These are phyloP conservation scores for Nemania serpens DNA, from an alignment of 2,329 filamentous ascomycete genomes.

Conservation along the genomic window DNA sequence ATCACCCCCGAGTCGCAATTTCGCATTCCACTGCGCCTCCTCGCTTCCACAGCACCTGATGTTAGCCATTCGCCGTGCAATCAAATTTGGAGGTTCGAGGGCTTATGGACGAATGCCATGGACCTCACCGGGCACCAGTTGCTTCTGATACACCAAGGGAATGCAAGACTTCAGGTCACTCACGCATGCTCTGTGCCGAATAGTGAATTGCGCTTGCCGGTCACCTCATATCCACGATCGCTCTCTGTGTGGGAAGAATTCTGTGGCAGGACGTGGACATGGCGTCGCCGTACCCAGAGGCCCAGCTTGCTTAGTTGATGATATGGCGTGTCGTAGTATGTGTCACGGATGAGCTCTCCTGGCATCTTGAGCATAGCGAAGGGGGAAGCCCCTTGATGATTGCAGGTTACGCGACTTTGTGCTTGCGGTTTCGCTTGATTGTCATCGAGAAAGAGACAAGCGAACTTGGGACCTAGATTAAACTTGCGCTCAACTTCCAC, in stretches of 20 bases:
- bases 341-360: no score
- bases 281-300: conserved; percentile 29
- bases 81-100: background rate
- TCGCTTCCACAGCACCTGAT: background rate
- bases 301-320: conserved; percentile 18
- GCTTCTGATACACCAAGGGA: background rate
- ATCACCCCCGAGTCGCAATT: conserved; percentile 26
- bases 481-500: conserved; percentile 33
- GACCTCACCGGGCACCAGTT: background rate
- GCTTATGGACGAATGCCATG: background rate
- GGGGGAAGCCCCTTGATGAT: background rate
- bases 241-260: background rate
- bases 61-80: background rate
- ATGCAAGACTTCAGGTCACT: background rate
- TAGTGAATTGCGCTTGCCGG: background rate
- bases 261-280: background rate
- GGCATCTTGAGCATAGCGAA: no score
- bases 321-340: no score
- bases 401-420: background rate
- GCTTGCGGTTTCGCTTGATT: background rate
- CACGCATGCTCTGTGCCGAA: background rate
- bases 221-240: background rate
- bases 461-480: conserved; percentile 26
- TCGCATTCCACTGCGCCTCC: conserved; percentile 28
- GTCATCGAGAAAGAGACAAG: conserved; percentile 9